Evolutionary conservation across 768 basidiomycete species (phyloP).

Genomic region (Boletus rex-veris): DNA sequence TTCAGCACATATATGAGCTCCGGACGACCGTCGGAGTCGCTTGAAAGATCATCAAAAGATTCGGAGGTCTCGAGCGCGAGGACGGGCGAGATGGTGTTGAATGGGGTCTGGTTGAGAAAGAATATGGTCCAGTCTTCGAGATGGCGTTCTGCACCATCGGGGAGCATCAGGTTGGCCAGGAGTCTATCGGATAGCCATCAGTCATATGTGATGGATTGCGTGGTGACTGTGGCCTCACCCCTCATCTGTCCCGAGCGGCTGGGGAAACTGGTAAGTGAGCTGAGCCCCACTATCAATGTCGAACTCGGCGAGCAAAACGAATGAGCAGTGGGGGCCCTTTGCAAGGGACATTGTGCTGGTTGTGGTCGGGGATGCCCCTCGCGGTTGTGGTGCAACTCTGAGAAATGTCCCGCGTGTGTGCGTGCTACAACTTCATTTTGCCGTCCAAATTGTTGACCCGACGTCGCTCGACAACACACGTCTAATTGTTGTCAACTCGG

Average conservation of each 20-base stretch:
- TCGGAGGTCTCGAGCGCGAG: slow-evolving; percentile 62
- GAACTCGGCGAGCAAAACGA: slow-evolving; percentile 97
- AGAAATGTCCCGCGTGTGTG: slow-evolving; percentile 4
- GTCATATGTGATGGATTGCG: not conserved
- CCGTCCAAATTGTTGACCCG: slow-evolving; percentile 1
- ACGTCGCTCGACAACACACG: slow-evolving; percentile 11
- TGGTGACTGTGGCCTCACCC: slow-evolving; percentile 50
- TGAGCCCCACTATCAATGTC: slow-evolving; percentile 94
- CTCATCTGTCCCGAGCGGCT: slow-evolving; percentile 91
- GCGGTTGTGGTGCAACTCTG: not conserved
- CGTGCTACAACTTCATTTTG: slow-evolving; percentile 6
- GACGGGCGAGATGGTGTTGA: slow-evolving; percentile 82
- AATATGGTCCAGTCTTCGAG: slow-evolving; percentile 98
- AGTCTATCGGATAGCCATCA: slow-evolving; percentile 47
- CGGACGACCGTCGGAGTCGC: slow-evolving; percentile 26
- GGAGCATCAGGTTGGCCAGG: slow-evolving; percentile 96
- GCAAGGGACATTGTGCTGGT: slow-evolving; percentile 46
- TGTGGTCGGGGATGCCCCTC: not conserved
- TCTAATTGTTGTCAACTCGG: slow-evolving; percentile 8
- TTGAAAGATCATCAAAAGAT: slow-evolving; percentile 26
- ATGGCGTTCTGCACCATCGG: slow-evolving; percentile 95
- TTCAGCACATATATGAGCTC: slow-evolving; percentile 86
- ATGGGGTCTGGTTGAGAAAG: slow-evolving; percentile 92
- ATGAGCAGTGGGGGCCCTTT: slow-evolving; percentile 79
- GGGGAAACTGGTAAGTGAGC: slow-evolving; percentile 93